Conservation (phyloP, 176 grass and related monocot genomes). For the Hsuehochloa calcarea region DNA sequence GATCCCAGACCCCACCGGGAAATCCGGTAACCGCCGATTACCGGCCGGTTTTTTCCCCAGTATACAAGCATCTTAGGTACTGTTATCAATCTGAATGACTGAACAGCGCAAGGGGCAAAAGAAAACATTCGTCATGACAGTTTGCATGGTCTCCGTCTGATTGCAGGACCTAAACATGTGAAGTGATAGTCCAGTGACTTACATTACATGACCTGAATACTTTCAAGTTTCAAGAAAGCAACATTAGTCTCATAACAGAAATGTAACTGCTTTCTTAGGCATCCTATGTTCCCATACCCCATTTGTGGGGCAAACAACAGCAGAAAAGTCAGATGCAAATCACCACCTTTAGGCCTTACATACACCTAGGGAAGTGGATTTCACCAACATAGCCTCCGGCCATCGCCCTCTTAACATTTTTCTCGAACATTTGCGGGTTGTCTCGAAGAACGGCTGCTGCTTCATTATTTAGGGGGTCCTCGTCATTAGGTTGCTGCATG, state of each 20-base stretch:
- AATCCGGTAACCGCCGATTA: no score
- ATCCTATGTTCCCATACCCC: neutral
- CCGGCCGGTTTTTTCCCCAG: no score
- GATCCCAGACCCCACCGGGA: no score
- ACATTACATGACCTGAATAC: neutral
- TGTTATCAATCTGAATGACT: neutral
- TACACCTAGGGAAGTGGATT: constrained; percentile 63
- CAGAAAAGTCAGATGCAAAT: neutral
- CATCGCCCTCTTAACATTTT: constrained; percentile 70
- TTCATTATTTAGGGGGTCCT: constrained; percentile 77
- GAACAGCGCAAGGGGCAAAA: neutral
- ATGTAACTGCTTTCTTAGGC: neutral
- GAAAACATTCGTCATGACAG: neutral
- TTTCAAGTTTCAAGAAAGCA: neutral
- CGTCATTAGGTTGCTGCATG: constrained; percentile 79
- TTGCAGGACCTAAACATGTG: neutral
- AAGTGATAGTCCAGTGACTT: neutral
- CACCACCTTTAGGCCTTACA: constrained; percentile 24
- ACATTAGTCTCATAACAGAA: neutral
- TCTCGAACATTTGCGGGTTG: constrained; percentile 71
- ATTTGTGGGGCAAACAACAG: neutral
- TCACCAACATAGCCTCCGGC: constrained; percentile 64
- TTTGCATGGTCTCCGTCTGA: neutral
- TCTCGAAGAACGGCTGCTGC: constrained; percentile 62
- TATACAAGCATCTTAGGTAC: neutral